Conservation (phyloP, 2,329 filamentous ascomycete genomes). For the Aspergillus nomiae region DNA sequence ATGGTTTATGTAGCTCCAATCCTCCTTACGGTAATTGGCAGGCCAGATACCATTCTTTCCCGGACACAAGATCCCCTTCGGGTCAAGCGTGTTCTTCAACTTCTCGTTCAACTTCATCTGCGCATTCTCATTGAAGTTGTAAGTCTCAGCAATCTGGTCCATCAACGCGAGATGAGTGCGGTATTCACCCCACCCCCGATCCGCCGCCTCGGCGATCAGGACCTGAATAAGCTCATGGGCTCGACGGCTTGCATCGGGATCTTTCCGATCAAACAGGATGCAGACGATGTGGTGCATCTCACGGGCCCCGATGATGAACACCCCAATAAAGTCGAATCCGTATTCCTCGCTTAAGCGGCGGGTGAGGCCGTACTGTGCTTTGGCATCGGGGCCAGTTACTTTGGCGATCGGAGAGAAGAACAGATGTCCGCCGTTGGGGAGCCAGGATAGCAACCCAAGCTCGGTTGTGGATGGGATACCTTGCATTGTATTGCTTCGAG, state of each 20-base stretch:
- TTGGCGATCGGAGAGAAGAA: constrained; percentile 55
- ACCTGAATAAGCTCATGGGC: constrained; percentile 42
- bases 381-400: constrained; percentile 51
- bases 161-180: constrained; percentile 50
- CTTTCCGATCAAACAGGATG: constrained; percentile 54
- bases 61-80: background rate
- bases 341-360: constrained; percentile 42
- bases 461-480: constrained; percentile 34
- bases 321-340: constrained; percentile 55
- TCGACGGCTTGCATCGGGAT: constrained; percentile 41
- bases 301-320: constrained; percentile 54
- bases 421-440: constrained; percentile 47
- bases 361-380: constrained; percentile 47
- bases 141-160: constrained; percentile 52
- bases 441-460: constrained; percentile 53
- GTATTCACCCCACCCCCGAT: constrained; percentile 48
- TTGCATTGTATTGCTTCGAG: constrained; percentile 25
- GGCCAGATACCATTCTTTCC: background rate
- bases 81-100: background rate
- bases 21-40: background rate
- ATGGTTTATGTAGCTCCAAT: background rate
- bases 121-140: constrained; percentile 48
- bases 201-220: constrained; percentile 44
- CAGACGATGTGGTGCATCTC: constrained; percentile 53
- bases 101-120: constrained; percentile 48